These are phyloP conservation scores for Prunus mongolica DNA, from an alignment of 306 rosid genomes.

Conservation along the genomic window DNA sequence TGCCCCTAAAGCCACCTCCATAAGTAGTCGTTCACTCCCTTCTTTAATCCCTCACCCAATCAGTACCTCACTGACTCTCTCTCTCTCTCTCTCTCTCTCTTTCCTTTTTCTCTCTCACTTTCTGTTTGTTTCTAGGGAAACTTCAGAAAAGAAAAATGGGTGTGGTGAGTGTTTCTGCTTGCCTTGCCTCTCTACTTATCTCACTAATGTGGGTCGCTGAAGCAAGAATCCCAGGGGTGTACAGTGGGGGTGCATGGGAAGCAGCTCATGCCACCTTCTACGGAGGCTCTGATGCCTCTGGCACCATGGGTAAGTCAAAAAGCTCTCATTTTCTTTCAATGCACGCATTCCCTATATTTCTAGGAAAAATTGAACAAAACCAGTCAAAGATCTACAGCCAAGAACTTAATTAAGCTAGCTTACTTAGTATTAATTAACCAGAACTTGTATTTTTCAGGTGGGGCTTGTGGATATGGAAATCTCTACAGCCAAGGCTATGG, in stretches of 20 bases:
- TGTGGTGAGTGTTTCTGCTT: conserved; percentile 12
- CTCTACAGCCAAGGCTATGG: conserved; percentile 97
- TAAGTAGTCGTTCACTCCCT: conserved; percentile 54
- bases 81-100: not conserved
- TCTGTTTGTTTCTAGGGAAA: not conserved
- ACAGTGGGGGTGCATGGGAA: conserved; percentile 68
- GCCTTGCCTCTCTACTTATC: conserved; percentile 38
- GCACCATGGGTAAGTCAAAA: conserved; percentile 76
- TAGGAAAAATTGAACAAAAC: not conserved
- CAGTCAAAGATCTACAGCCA: not conserved
- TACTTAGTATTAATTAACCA: not conserved
- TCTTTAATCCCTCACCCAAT: conserved; percentile 24
- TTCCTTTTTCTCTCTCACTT: not conserved
- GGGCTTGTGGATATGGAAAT: conserved; percentile 98
- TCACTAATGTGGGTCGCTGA: conserved; percentile 38
- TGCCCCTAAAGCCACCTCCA: conserved; percentile 35
- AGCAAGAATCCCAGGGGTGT: conserved; percentile 78
- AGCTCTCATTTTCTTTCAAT: not conserved
- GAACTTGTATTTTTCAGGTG: conserved; percentile 38
- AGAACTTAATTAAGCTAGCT: not conserved
- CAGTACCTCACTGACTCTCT: not conserved
- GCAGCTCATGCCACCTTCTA: conserved; percentile 93
- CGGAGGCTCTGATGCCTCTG: conserved; percentile 94
- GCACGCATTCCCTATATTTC: not conserved
- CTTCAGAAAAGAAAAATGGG: conserved; percentile 29